Base-by-base conservation (phyloP, 1,139 yeast genomes). In the Debaryomycetaceae sp. region DNA sequence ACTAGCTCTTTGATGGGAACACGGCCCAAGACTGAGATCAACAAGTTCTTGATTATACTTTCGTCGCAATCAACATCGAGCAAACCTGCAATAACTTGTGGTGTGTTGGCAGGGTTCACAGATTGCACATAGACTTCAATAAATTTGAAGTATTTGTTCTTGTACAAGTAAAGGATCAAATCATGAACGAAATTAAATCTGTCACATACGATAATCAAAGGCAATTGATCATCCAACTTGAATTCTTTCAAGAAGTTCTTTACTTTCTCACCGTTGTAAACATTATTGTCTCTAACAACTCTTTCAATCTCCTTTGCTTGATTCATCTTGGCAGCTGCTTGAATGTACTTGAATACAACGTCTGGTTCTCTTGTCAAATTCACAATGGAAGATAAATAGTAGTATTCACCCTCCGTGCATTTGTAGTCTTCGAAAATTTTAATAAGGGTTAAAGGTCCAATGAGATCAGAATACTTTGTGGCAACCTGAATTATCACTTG, bases 51-150 rank as follows among this genome's bases (percentile, higher is more conserved):
- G 61, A 94, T 88, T 51, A 89, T 85, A 41, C 70, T 67, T 65
- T 94, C 98, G 52, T 92, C 98, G 68, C 98, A 89, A 65, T 92
- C 98, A 53, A 92, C 98, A 63, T 92, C 99, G 53, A 92, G 73
- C 58, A 92, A 76, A 35, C 95, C 98, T 46, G 97, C 98, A 59
- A 92, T 78, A 47, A 94, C 98, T 66, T 91, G 96, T 15, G 98
- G 96, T 19, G 98, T 88, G 60, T 87, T 87, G 4, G 92, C 73
- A 37, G 98, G 96, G 65, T 92, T 94, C 39, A 92, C 98, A 58
- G 89, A 94, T 70, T 92, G 98, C 41, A 94, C 98, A 56, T 92
- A 92, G 38, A 92, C 96, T 67, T 92, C 98, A 65, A 92, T 92
- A 53, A 91, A 92, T 65, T 92, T 88, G 79, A 89, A 87, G 67